phyloP scores from a whole-genome alignment of 176 grass and related monocot species.

The Elymus sibiricus region DNA sequence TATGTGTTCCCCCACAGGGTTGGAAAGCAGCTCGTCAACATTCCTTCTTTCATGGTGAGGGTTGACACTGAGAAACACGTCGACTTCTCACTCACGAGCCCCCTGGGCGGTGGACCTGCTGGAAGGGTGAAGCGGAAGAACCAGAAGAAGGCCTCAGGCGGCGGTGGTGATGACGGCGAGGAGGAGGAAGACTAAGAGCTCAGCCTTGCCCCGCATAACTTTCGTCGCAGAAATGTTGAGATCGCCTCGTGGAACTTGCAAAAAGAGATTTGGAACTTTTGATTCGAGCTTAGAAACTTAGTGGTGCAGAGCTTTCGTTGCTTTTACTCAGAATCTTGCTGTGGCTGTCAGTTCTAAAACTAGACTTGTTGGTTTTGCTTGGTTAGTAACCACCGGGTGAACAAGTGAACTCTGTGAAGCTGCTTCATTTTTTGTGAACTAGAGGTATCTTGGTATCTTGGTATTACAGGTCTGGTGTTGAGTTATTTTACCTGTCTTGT shows the following conservation, averaged over 20 bases:
- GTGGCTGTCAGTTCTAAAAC: not conserved
- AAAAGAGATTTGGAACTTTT: not conserved
- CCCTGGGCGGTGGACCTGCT: slow-evolving; percentile 47
- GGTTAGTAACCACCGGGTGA: not conserved
- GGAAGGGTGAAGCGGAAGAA: slow-evolving; percentile 78
- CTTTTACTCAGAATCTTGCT: not conserved
- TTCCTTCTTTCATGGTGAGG: slow-evolving; percentile 77
- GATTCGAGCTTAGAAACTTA: not conserved
- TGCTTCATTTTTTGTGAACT: slow-evolving; percentile 15
- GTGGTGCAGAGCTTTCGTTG: not conserved
- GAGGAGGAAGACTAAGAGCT: slow-evolving; percentile 52
- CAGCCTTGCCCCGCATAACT: not conserved
- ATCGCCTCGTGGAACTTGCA: not conserved
- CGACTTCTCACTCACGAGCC: slow-evolving; percentile 17
- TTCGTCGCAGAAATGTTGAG: not conserved
- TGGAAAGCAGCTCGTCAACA: slow-evolving; percentile 63
- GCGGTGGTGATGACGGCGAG: slow-evolving; percentile 31
- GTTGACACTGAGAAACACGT: slow-evolving; percentile 76
- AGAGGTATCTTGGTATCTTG: not conserved
- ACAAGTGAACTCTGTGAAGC: not conserved
- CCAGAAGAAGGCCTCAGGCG: slow-evolving; percentile 52
- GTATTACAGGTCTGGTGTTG: too few relatives aligned
- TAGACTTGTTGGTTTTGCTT: not conserved
- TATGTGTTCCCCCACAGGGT: slow-evolving; percentile 35
- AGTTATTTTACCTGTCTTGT: too few relatives aligned